A percentile compares a stretch with the other conserved stretches of the same genome.
Conservation (phyloP, 495 filamentous ascomycete genomes). For the Lichenothelia convexa region DNA sequence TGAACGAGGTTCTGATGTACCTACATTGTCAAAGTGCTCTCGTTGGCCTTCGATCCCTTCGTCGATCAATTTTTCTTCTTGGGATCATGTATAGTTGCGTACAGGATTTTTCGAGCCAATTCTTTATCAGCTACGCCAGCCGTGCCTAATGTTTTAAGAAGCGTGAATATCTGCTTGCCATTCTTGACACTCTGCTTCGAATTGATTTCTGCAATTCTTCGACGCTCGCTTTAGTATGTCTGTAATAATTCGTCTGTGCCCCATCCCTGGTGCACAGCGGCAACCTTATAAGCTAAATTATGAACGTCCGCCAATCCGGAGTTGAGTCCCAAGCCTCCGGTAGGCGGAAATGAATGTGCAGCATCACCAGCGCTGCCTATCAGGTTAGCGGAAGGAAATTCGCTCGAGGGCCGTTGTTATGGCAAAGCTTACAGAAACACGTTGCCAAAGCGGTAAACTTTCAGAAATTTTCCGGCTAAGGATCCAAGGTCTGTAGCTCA, state of each 20-base stretch:
- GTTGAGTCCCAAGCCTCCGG: slow-evolving; percentile 5
- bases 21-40: not conserved
- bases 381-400: not conserved
- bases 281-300: slow-evolving; percentile 9
- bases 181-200: slow-evolving; percentile 23
- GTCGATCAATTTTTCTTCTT: not conserved
- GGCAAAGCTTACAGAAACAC: slow-evolving; percentile 21
- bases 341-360: no score
- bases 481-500: slow-evolving; percentile 25
- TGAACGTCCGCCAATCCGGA: slow-evolving; percentile 9
- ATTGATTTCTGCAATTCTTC: slow-evolving; percentile 20
- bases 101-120: not conserved
- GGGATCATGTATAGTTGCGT: not conserved
- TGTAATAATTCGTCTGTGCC: slow-evolving; percentile 6
- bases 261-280: slow-evolving; percentile 4
- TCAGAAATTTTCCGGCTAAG: slow-evolving; percentile 24
- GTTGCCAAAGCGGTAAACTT: slow-evolving; percentile 15
- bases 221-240: slow-evolving; percentile 21
- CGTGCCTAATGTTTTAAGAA: slow-evolving; percentile 19
- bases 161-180: slow-evolving; percentile 19
- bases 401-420: not conserved
- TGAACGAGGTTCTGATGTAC: not conserved
- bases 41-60: not conserved
- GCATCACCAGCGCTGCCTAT: slow-evolving; percentile 14
- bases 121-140: slow-evolving; percentile 1